phyloP scores from a whole-genome alignment of 208 protist species.

The Trypanosomatidae sp. region DNA sequence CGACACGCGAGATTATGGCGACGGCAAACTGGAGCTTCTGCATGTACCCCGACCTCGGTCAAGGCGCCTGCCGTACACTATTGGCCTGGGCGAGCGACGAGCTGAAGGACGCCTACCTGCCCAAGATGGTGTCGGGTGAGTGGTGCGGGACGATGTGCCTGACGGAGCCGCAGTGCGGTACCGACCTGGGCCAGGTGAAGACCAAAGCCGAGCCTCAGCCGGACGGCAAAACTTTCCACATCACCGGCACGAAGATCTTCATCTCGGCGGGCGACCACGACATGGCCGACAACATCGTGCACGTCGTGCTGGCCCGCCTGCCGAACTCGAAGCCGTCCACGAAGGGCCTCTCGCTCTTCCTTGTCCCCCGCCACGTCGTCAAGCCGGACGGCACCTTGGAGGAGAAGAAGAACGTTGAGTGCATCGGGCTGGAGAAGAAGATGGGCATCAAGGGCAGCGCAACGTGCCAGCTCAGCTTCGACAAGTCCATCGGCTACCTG shows the following conservation, averaged over 20 bases:
- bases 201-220: slow-evolving; percentile 84
- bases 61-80: slow-evolving; percentile 65
- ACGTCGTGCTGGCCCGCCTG: slow-evolving; percentile 83
- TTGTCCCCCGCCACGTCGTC: too few relatives aligned
- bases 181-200: slow-evolving; percentile 80
- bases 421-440: slow-evolving; percentile 77
- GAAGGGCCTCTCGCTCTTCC: slow-evolving; percentile 91
- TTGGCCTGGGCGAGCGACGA: slow-evolving; percentile 62
- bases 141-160: slow-evolving; percentile 92
- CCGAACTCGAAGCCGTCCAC: slow-evolving; percentile 61
- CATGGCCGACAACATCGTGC: slow-evolving; percentile 85
- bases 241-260: slow-evolving; percentile 92
- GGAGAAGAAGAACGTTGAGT: slow-evolving; percentile 75
- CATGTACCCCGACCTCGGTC: slow-evolving; percentile 87
- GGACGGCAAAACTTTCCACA: slow-evolving; percentile 77
- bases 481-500: slow-evolving; percentile 80
- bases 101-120: slow-evolving; percentile 83
- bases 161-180: slow-evolving; percentile 89
- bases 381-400: too few relatives aligned
- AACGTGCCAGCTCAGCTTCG: slow-evolving; percentile 84
- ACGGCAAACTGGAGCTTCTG: slow-evolving; percentile 85
- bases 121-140: slow-evolving; percentile 74
- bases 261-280: slow-evolving; percentile 92
- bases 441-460: slow-evolving; percentile 89
- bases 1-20: slow-evolving; percentile 67